Conservation (phyloP, 805 yeast species). For the Zygotorulaspora danielsina region DNA sequence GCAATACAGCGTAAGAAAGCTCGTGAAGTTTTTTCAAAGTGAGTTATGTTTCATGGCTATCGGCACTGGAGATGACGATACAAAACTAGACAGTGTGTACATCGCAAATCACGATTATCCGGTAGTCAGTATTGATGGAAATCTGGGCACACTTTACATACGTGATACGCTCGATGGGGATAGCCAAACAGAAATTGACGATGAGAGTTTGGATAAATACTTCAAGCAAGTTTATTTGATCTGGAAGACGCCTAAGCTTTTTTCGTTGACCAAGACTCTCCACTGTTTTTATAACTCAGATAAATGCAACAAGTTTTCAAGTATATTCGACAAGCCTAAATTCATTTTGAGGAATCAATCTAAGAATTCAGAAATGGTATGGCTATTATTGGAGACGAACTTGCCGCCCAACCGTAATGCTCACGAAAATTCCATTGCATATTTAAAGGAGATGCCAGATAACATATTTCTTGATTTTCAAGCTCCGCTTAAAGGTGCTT, state of each 20-base stretch:
- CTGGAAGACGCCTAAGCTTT: constrained; percentile 49
- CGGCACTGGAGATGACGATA: constrained; percentile 54
- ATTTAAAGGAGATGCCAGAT: constrained; percentile 20
- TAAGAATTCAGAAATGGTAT: constrained; percentile 32
- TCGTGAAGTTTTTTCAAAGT: constrained; percentile 22
- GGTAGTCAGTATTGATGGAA: constrained; percentile 39
- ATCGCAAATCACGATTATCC: constrained; percentile 70
- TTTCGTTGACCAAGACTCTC: constrained; percentile 19
- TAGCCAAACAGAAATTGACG: constrained; percentile 6
- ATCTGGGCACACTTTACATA: constrained; percentile 26
- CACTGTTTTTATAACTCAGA: constrained; percentile 33
- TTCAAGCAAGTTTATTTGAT: constrained; percentile 58
- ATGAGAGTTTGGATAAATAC: constrained; percentile 31
- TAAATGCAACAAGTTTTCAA: constrained; percentile 15
- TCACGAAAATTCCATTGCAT: constrained; percentile 11
- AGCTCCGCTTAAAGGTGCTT: constrained; percentile 24
- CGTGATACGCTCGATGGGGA: constrained; percentile 42
- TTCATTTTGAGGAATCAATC: constrained; percentile 38
- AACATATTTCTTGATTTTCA: constrained; percentile 11
- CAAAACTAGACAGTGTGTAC: constrained; percentile 36
- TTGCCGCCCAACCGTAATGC: constrained; percentile 24
- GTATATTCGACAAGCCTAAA: constrained; percentile 41
- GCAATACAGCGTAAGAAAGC: constrained; percentile 30
- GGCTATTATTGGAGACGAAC: constrained; percentile 52
- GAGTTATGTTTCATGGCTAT: constrained; percentile 48